Evolutionary conservation across 371 early-diverging fungal genomes (phyloP).

Genomic region (Sanchytrium tribonematis): DNA sequence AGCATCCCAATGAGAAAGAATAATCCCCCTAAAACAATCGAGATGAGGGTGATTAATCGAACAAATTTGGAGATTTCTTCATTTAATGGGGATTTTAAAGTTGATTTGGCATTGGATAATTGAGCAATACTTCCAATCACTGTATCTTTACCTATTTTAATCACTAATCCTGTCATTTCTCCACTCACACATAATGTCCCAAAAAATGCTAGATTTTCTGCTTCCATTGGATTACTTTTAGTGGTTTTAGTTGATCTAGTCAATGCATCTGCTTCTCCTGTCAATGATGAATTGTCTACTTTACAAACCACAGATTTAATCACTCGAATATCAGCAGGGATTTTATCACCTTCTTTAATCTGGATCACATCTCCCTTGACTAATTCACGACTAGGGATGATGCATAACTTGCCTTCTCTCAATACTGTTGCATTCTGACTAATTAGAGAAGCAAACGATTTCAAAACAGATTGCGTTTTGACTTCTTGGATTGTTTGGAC

Average conservation of each 20-base stretch:
- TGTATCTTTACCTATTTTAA: conserved; percentile 53
- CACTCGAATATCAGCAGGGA: conserved; percentile 46
- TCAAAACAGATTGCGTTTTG: too few relatives aligned
- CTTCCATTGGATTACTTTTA: too few relatives aligned
- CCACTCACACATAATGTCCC: conserved; percentile 73
- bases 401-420: too few relatives aligned
- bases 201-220: conserved; percentile 53
- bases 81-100: conserved; percentile 30
- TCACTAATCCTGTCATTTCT: conserved; percentile 44
- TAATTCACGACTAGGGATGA: conserved; percentile 11
- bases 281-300: conserved; percentile 72
- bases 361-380: conserved; percentile 78
- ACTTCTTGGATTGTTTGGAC: too few relatives aligned
- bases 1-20: conserved; percentile 12
- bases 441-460: too few relatives aligned
- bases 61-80: conserved; percentile 15
- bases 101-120: conserved; percentile 29
- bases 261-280: conserved; percentile 64
- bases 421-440: too few relatives aligned
- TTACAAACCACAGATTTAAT: conserved; percentile 43
- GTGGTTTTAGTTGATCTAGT: too few relatives aligned
- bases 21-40: conserved; percentile 27
- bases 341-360: not conserved
- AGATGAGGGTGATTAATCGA: conserved; percentile 34
- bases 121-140: conserved; percentile 30